Conservation (phyloP, 2,329 filamentous ascomycete species). For the Fusarium sp. region DNA sequence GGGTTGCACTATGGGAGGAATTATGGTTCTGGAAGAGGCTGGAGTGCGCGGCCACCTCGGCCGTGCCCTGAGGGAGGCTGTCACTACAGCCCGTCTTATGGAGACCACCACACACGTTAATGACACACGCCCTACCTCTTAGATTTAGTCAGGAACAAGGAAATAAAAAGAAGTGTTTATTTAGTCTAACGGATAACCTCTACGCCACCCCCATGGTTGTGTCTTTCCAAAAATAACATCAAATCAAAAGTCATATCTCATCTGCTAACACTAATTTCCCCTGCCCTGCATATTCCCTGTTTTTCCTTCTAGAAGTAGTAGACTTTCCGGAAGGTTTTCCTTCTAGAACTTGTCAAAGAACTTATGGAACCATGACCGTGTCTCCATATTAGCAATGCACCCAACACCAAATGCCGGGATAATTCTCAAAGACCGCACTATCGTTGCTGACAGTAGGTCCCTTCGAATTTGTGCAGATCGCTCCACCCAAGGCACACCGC, state of each 20-base stretch:
- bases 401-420: constrained; percentile 54
- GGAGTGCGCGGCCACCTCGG: constrained; percentile 62
- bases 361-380: constrained; percentile 35
- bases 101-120: constrained; percentile 57
- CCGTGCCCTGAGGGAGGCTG: constrained; percentile 62
- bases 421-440: constrained; percentile 49
- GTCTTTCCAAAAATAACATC: neutral
- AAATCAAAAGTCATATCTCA: neutral
- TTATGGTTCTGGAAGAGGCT: constrained; percentile 72
- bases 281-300: neutral
- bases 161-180: neutral
- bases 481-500: constrained; percentile 28
- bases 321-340: neutral
- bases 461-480: constrained; percentile 42
- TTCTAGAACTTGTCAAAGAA: constrained; percentile 13
- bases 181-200: neutral
- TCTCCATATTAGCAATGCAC: constrained; percentile 48
- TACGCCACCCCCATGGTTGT: accelerated
- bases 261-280: neutral
- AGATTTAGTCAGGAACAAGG: constrained; percentile 1
- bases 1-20: constrained; percentile 72
- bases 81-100: constrained; percentile 62
- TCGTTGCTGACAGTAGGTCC: constrained; percentile 48
- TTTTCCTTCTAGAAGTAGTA: neutral
- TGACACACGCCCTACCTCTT: constrained; percentile 51